Base-by-base conservation (phyloP, 306 rosid genomes). In the Fagus sylvatica region DNA sequence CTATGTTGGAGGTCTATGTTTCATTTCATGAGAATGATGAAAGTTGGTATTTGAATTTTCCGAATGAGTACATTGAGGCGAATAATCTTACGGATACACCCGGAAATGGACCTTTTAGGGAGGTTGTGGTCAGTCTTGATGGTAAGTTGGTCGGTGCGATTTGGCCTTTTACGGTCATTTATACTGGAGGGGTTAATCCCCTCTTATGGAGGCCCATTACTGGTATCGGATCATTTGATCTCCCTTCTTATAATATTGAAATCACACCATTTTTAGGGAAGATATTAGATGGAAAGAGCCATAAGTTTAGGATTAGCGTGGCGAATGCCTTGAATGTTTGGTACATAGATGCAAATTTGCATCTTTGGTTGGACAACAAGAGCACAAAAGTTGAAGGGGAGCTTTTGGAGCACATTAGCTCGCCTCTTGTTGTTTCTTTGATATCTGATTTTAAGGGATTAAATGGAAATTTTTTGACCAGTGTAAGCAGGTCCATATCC, bases 151-250 rank as follows among this genome's bases (percentile, higher is more conserved):
- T 87, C 72, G 99, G 96, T 59, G 87, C 90, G 0, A 65, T 93
- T 54, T 95, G 98, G 96, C 99, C 99, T 19, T 95, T 91, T 76
- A 88, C 98, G 59, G 99, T 95, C 73, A 88, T 95, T 41, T 95
- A 73, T 42, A 93, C 98, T 3, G 99, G 99, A 55, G 97, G 99
- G 74, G 66, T 91, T 37, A 88, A 91, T 80, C 99, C 99, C 3
- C 93, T 95, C n/a, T 80, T 95, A 59, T 95, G 99, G 99, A 86
- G 97, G 81, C 99, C 99, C 4, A 88, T 95, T 76, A 84, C 96
- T 36, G 99, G 85, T 1, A 90, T 93, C 56, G 98, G 99, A 0
- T 93, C 99, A 15, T 95, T 83, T 4, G 73, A 95, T 79, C 98
- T 95, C 62, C 99, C 99, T 16, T 83, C 98, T 0, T 93, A 95